A percentile compares a stretch with the other conserved stretches of the same genome.
These are phyloP conservation scores for Boletus sp. DNA, from an alignment of 1,284 basidiomycete species.

Conservation along the genomic window DNA sequence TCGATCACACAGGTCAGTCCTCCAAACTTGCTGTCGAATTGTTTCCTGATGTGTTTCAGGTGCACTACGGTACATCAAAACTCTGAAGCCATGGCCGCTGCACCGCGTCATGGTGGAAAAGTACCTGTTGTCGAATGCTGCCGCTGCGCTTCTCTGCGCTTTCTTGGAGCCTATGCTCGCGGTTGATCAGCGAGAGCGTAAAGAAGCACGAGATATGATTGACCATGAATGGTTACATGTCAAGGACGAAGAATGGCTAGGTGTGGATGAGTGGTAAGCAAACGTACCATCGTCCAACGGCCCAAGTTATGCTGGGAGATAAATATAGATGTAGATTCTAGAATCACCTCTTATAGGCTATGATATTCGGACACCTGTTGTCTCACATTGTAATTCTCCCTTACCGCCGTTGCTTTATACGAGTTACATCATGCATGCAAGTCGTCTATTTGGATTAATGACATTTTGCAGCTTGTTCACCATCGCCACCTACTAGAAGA, in stretches of 20 bases:
- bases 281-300: neutral
- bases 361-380: neutral
- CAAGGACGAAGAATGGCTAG: slow-evolving; percentile 42
- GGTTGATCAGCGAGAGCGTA: slow-evolving; percentile 67
- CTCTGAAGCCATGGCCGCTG: slow-evolving; percentile 82
- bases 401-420: neutral
- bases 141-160: slow-evolving; percentile 59
- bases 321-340: slow-evolving; percentile 11
- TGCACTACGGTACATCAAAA: slow-evolving; percentile 73
- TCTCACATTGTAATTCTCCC: slow-evolving; percentile 5
- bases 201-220: slow-evolving; percentile 70
- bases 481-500: neutral
- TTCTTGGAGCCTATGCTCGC: slow-evolving; percentile 83
- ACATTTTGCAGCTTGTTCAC: neutral
- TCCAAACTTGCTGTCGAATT: neutral
- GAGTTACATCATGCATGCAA: neutral
- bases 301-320: neutral
- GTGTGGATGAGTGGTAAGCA: slow-evolving; percentile 47
- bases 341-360: slow-evolving; percentile 6
- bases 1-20: slow-evolving; percentile 69
- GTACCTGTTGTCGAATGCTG: slow-evolving; percentile 66
- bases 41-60: slow-evolving; percentile 34
- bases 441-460: neutral
- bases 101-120: slow-evolving; percentile 82
- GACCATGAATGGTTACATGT: slow-evolving; percentile 72